Conservation (phyloP, 1,284 basidiomycete genomes). For the Cutaneotrichosporon cavernicola region DNA sequence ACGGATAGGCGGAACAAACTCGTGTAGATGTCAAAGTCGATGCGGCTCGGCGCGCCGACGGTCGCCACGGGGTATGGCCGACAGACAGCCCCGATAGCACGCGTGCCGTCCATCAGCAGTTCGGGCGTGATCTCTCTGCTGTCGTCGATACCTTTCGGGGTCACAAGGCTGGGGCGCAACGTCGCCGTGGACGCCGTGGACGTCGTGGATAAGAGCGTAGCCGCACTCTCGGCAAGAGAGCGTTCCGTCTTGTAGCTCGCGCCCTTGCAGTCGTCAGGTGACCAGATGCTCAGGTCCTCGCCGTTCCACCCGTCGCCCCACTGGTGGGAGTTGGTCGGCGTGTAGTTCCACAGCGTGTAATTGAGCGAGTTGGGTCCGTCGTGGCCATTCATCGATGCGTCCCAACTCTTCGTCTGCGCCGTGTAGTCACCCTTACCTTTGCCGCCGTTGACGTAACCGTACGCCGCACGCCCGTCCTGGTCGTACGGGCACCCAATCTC, state of each 20-base stretch:
- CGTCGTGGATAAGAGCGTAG: constrained; percentile 13
- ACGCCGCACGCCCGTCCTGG: constrained; percentile 76
- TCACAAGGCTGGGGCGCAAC: constrained; percentile 22
- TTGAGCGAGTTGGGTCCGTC: constrained; percentile 80
- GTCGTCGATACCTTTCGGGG: constrained; percentile 42
- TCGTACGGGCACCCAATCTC: constrained; percentile 95
- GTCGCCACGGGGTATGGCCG: constrained; percentile 75
- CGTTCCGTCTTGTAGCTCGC: neutral
- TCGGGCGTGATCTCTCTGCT: constrained; percentile 56
- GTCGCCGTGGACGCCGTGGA: constrained; percentile 38
- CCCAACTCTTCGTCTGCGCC: constrained; percentile 78
- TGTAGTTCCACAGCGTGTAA: constrained; percentile 91
- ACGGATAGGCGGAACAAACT: constrained; percentile 68
- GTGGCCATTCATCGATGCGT: constrained; percentile 84
- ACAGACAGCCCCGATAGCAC: constrained; percentile 76
- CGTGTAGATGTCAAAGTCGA: constrained; percentile 74
- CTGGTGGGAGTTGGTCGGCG: constrained; percentile 67
- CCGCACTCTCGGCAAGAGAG: neutral
- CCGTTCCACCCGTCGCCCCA: constrained; percentile 96
- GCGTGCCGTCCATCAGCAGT: constrained; percentile 74
- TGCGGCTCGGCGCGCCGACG: constrained; percentile 65
- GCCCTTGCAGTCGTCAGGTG: constrained; percentile 62
- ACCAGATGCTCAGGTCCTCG: constrained; percentile 92
- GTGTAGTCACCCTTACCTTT: constrained; percentile 75
- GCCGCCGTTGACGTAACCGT: constrained; percentile 76